A percentile compares a stretch with the other conserved stretches of the same genome.
Conservation (phyloP, 2,329 filamentous ascomycete genomes). For the Sporothrix humicola region DNA sequence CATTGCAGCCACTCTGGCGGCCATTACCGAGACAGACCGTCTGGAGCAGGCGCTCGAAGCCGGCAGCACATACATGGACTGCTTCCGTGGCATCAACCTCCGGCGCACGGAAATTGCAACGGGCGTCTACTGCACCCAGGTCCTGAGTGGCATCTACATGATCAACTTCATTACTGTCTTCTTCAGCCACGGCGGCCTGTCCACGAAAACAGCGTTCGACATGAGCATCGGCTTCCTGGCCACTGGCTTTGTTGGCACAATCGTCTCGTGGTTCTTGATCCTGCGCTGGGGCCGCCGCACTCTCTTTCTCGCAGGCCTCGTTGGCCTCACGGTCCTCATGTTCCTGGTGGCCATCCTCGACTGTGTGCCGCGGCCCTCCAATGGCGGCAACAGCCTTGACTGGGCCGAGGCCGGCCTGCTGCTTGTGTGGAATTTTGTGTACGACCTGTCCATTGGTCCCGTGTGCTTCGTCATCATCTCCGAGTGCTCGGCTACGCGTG, state of each 20-base stretch:
- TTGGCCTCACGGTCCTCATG: conserved; percentile 51
- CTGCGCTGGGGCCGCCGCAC: conserved; percentile 57
- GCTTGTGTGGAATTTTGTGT: conserved; percentile 59
- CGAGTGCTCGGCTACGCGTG: conserved; percentile 54
- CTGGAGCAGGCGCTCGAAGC: conserved; percentile 59
- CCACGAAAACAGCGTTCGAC: conserved; percentile 52
- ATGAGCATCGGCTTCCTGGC: conserved; percentile 59
- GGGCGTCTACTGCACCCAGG: conserved; percentile 69
- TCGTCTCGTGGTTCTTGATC: conserved; percentile 59
- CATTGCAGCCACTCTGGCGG: conserved; percentile 55
- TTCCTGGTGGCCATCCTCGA: conserved; percentile 56
- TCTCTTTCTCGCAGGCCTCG: conserved; percentile 56
- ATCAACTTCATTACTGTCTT: conserved; percentile 69
- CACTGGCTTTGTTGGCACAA: conserved; percentile 59
- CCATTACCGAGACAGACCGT: conserved; percentile 64
- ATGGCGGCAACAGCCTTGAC: conserved; percentile 38
- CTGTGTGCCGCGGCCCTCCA: conserved; percentile 48
- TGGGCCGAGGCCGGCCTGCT: conserved; percentile 60
- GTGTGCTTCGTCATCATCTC: conserved; percentile 62
- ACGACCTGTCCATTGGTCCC: conserved; percentile 59
- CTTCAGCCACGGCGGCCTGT: conserved; percentile 62
- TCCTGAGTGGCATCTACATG: conserved; percentile 67
- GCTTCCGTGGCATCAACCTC: conserved; percentile 56
- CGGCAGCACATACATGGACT: conserved; percentile 58
- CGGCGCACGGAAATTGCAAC: conserved; percentile 61